Conservation (phyloP, 805 yeast genomes). For the Lipomyces kockii region DNA sequence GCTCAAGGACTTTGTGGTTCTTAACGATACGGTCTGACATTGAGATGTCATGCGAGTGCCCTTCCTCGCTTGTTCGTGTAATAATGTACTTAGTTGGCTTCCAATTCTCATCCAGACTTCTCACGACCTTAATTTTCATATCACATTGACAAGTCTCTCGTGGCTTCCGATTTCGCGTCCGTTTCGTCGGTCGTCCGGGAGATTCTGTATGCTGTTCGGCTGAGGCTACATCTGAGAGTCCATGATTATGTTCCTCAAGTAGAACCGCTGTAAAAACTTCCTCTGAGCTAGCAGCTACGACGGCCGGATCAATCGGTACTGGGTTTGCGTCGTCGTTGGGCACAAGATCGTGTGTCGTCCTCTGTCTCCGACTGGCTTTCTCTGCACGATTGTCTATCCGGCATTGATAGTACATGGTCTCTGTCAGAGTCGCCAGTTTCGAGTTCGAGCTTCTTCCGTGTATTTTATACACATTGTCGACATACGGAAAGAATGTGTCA, state of each 20-base stretch:
- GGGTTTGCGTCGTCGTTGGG: neutral
- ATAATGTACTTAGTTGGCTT: conserved; percentile 20
- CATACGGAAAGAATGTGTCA: conserved; percentile 20
- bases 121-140: conserved; percentile 26
- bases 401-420: conserved; percentile 30
- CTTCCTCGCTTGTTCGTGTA: conserved; percentile 17
- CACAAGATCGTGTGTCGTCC: neutral
- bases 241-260: neutral
- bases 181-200: conserved; percentile 8
- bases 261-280: conserved; percentile 12
- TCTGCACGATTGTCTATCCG: conserved; percentile 25
- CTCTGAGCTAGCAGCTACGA: conserved; percentile 1
- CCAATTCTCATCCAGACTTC: conserved; percentile 23
- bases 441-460: conserved; percentile 33
- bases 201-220: conserved; percentile 5
- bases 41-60: conserved; percentile 27
- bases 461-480: conserved; percentile 32
- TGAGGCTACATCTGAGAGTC: neutral
- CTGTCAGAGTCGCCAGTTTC: conserved; percentile 23
- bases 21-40: conserved; percentile 28
- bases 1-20: conserved; percentile 21
- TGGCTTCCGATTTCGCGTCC: conserved; percentile 24
- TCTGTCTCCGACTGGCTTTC: conserved; percentile 10
- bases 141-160: conserved; percentile 25
- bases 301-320: conserved; percentile 1